Evolutionary conservation across 1,284 basidiomycete species (phyloP), one percentile per base, ranked within the genome.

Genomic region (Cryptococcus hybrid): DNA sequence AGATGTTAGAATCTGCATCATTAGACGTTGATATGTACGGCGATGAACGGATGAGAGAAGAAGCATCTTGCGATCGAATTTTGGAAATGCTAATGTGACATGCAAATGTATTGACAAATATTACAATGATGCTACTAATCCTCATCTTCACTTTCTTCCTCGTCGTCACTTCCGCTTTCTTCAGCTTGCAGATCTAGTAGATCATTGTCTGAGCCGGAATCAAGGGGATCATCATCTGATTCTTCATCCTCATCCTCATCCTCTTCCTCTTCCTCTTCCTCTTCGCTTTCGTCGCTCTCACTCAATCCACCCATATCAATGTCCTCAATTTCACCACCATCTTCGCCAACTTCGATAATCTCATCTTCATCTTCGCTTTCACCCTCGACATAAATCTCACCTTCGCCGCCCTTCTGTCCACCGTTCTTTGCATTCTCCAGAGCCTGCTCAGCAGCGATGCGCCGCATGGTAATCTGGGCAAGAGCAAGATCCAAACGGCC

Each of bases 401-500:
- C 76, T 43, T 74, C 73, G 38, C 68, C 66, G 5, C 64, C 62
- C 47, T 62, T 62, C 39, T 55, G 70, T 36, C 69, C 70, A 35
- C 68, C 69, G 42, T 65, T 63, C 46, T 63, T 63, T 34, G 65
- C 62, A 35, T 54, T 59, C 58, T 77, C 78, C 35, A 67, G 62
- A 12, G 63, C 65, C 55, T 70, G 63, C 56, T 69, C 71, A 12
- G 76, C 52, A 55, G 75, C 65, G 57, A 72, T 61, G 11, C 73
- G 71, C 6, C 80, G 85, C 79, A 93, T 84, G 74, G 94, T 89
- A 63, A 97, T 91, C 77, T 98, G 95, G 7, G 91, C 88, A 46
- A 98, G 83, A 3, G 96, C 91, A 78, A 95, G 88, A 71, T 97
- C 95, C 24, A 98, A 82, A 58, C 92, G 86, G 12, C 95, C 95